Base-by-base conservation (phyloP, 2,329 filamentous ascomycete species). In the Scolecobasidium constrictum region DNA sequence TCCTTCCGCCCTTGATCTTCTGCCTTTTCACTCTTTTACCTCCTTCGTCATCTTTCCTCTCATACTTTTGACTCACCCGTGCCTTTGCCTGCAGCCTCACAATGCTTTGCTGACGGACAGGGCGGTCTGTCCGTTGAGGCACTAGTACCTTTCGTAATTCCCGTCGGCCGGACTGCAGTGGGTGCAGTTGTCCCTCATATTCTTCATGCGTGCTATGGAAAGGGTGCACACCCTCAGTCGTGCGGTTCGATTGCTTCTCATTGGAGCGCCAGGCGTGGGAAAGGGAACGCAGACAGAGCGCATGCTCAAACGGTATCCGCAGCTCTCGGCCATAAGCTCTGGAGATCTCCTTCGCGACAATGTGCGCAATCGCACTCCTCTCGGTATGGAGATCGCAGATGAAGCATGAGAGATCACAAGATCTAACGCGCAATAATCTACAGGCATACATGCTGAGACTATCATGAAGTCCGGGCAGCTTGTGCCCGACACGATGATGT, bases 201-300 rank as follows among this genome's bases (percentile, higher is more conserved):
- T n/a, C n/a, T n/a, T n/a, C n/a, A n/a, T 11, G 13, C 13, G 13
- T 36, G 34, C 34, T 15, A 42, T 42, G 40, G 40, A 42, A 20
- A 23, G 40, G 34, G 36, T 45, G 16, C 42, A 40, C 2, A 40
- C 35, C 33, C 35, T 44, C 21, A 31, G 35, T 13, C 17, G 22
- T 17, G 42, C 92, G 45, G 92, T 92, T 43, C 83, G 92, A 49
- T 81, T 96, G 49, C 96, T 98, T 58, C 78, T 98, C 52, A 78
- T 98, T 54, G 92, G 92, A 53, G 88, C 90, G 41, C 92, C 92
- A n/a, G 88, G 88, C 46, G 92, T 94, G 45, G 92, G 92, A 49
- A 98, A 98, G 64, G 92, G 90, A 49, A 98, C 92, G 3, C 92
- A 98, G 68, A 86, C 86, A 40, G 85, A 94, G 62, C 79, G 92